These are phyloP conservation scores for Amaranthus tricolor DNA, from an alignment of 179 eudicot species.

Conservation along the genomic window DNA sequence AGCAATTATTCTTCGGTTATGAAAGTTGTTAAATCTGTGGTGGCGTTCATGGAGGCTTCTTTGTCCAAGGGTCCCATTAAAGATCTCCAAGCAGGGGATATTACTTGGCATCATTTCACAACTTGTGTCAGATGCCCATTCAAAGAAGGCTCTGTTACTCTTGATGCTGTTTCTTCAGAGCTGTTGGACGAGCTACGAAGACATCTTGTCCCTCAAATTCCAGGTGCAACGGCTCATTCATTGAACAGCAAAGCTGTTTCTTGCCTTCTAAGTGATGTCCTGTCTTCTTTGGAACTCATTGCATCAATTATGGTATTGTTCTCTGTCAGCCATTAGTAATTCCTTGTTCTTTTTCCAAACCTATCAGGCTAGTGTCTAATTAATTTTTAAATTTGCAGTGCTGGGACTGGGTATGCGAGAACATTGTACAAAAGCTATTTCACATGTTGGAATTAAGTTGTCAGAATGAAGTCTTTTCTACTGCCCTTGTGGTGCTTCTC, in stretches of 20 bases:
- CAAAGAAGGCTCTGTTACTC: constrained; percentile 42
- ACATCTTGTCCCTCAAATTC: constrained; percentile 16
- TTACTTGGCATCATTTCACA: constrained; percentile 26
- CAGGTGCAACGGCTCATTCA: constrained; percentile 15
- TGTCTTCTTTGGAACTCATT: constrained; percentile 71
- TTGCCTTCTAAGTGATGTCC: constrained; percentile 40
- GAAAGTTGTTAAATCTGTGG: constrained; percentile 59
- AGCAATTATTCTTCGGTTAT: constrained; percentile 38
- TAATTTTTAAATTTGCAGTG: constrained; percentile 36
- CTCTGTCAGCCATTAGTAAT: not conserved
- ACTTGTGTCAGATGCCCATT: constrained; percentile 66
- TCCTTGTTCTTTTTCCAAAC: not conserved
- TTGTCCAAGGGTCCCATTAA: constrained; percentile 17
- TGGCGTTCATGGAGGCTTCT: constrained; percentile 39
- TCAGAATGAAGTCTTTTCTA: constrained; percentile 24
- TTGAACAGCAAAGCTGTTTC: constrained; percentile 6
- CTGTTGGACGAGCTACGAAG: constrained; percentile 48
- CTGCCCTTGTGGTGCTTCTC: constrained; percentile 48
- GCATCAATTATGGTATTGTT: constrained; percentile 60
- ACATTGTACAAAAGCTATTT: constrained; percentile 43
- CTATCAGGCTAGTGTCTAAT: not conserved
- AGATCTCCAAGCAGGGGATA: constrained; percentile 18
- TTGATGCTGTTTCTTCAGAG: constrained; percentile 48
- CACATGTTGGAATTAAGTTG: constrained; percentile 41
- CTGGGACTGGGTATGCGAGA: constrained; percentile 65